Base-by-base conservation (phyloP, 2,329 filamentous ascomycete species). In the Talaromyces amestolkiae region DNA sequence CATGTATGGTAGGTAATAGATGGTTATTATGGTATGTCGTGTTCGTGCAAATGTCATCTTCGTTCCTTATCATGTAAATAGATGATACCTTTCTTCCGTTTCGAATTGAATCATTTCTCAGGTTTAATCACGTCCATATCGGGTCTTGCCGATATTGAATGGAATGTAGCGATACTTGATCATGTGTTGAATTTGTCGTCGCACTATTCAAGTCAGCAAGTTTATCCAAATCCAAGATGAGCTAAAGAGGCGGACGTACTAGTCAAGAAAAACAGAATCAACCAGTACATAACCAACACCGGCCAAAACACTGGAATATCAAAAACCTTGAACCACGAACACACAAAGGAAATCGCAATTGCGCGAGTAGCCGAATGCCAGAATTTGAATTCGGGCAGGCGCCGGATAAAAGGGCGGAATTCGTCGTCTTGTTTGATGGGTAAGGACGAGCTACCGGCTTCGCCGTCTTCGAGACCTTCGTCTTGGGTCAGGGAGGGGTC, bases 161-260 rank as follows among this genome's bases (percentile, higher is more conserved):
- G 93, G 93, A 35, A 97, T 93, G 77, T 97, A 99, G 81, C 94
- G 92, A 84, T 98, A 99, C 84, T 98, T 99, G 86, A 99, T 94
- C 95, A 99, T 99, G 83, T 98, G 95, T 83, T 99, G 95, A 73
- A 99, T 99, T 83, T 99, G 95, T 84, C 95, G 92, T 80, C 95
- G 89, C 95, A 99, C 93, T 96, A 35, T 56, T 8, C 27, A 33
- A 56, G 13, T 63, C 22, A 63, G 51, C 15, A 63, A 9, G 27
- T 31, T 37, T 37, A 37, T 37, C 35, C 13, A 1, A n/a, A 15
- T 9, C 8, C 17, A 53, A 13, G 31, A 8, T 7, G 22, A 45
- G 27, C 13, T 64, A 53, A 60, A 35, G 51, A 45, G 43, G 68
- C 61, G 56, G 59, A 87, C 92, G 78, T 84, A 96, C 93, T 99